Percentiles rank a stretch among this genome's conserved stretches.
Evolutionary conservation across 2,329 filamentous ascomycete genomes (phyloP).

Genomic region (Kalaharituber pfeilii): DNA sequence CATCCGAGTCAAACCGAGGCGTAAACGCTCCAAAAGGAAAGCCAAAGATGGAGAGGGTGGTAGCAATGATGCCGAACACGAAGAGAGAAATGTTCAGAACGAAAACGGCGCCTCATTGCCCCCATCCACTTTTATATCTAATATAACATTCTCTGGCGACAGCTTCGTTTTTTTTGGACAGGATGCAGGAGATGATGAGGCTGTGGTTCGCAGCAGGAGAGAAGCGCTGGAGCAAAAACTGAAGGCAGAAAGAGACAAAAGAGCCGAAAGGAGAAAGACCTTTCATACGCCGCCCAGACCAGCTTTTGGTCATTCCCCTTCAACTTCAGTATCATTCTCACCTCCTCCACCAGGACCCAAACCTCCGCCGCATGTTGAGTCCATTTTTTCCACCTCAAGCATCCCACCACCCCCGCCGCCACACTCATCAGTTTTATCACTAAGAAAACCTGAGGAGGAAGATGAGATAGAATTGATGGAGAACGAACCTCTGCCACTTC

Average conservation of each 20-base stretch:
- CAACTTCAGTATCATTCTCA: neutral
- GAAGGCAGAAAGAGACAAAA: neutral
- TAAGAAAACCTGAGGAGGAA: neutral
- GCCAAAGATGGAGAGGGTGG: slow-evolving; percentile 14
- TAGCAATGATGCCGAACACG: slow-evolving; percentile 6
- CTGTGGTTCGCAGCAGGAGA: neutral
- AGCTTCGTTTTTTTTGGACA: slow-evolving; percentile 31
- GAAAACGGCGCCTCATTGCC: slow-evolving; percentile 16
- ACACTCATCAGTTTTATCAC: neutral
- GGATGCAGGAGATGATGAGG: slow-evolving; percentile 30
- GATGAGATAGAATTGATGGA: neutral
- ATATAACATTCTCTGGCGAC: slow-evolving; percentile 32
- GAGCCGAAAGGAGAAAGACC: neutral
- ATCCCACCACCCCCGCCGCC: neutral
- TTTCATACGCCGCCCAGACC: neutral
- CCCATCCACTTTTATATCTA: slow-evolving; percentile 19
- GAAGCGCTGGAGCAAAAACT: neutral
- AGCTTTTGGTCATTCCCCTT: neutral
- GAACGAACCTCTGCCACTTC: neutral
- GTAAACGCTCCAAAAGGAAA: slow-evolving; percentile 17
- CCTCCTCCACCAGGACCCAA: neutral
- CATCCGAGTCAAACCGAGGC: slow-evolving; percentile 23
- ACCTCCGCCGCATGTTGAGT: neutral
- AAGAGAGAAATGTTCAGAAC: slow-evolving; percentile 1
- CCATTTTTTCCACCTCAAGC: neutral